A percentile compares a stretch with the other conserved stretches of the same genome.
Evolutionary conservation across 2,329 filamentous ascomycete species (phyloP).

Genomic region (Microcyclospora pomicola): DNA sequence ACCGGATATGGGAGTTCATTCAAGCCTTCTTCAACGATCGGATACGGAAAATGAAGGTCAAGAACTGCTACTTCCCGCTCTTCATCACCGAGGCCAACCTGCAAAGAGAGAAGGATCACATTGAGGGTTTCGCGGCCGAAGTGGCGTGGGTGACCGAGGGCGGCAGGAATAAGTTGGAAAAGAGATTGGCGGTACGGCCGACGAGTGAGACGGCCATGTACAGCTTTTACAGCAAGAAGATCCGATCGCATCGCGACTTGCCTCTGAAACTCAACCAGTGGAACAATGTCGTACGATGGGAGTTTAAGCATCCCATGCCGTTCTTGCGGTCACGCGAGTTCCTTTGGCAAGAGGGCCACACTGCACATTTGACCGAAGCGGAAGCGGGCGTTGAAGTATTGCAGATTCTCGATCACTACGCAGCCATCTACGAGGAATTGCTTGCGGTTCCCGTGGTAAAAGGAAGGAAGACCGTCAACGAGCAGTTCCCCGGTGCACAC

Average conservation of each 20-base stretch:
- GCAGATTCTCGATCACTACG: constrained; percentile 87
- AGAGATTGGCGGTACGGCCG: constrained; percentile 54
- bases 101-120: constrained; percentile 78
- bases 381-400: constrained; percentile 74
- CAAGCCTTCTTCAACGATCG: constrained; percentile 44
- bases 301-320: constrained; percentile 78
- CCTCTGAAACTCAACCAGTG: constrained; percentile 93
- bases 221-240: constrained; percentile 92
- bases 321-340: constrained; percentile 93
- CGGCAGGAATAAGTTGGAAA: constrained; percentile 85
- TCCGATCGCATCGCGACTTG: constrained; percentile 87
- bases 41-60: constrained; percentile 84
- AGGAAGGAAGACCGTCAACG: constrained; percentile 89
- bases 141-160: constrained; percentile 82
- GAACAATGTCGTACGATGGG: constrained; percentile 93
- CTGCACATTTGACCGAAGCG: constrained; percentile 74
- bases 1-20: constrained; percentile 55
- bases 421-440: constrained; percentile 81
- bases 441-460: constrained; percentile 90
- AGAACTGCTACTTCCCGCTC: constrained; percentile 93
- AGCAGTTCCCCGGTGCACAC: constrained; percentile 93
- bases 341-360: constrained; percentile 95
- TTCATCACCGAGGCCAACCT: constrained; percentile 88
- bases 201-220: constrained; percentile 78
- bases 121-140: constrained; percentile 95